Conservation (phyloP, 2,329 filamentous ascomycete genomes). For the Aspergillus oerlinghausenensis region DNA sequence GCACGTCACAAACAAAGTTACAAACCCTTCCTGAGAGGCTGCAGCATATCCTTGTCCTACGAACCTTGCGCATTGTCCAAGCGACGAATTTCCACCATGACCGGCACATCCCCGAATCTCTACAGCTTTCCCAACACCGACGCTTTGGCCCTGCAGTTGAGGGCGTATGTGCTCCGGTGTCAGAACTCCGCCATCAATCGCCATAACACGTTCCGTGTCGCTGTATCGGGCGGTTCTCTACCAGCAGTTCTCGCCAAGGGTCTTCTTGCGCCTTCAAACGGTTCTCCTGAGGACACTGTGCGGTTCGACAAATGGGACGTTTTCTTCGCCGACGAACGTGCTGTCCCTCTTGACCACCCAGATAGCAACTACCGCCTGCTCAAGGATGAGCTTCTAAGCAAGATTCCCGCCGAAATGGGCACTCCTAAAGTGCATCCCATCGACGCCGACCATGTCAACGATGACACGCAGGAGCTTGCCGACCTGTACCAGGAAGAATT, state of each 20-base stretch:
- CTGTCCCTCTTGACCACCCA: slow-evolving; percentile 81
- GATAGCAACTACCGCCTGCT: slow-evolving; percentile 93
- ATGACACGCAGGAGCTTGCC: slow-evolving; percentile 85
- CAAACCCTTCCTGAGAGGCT: background rate
- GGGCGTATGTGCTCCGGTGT: slow-evolving; percentile 73
- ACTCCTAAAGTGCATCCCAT: slow-evolving; percentile 75
- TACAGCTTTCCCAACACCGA: slow-evolving; percentile 71
- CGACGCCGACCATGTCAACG: slow-evolving; percentile 60
- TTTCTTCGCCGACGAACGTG: slow-evolving; percentile 97
- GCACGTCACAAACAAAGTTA: background rate
- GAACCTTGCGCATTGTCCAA: slow-evolving; percentile 1
- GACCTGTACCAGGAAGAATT: slow-evolving; percentile 89
- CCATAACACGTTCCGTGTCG: slow-evolving; percentile 83
- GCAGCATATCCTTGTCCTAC: background rate
- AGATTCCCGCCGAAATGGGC: slow-evolving; percentile 66
- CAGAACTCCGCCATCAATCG: slow-evolving; percentile 76
- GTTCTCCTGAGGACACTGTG: slow-evolving; percentile 56
- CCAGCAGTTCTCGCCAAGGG: slow-evolving; percentile 83
- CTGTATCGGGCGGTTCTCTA: slow-evolving; percentile 88
- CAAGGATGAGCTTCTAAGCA: slow-evolving; percentile 81
- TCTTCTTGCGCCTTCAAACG: slow-evolving; percentile 58
- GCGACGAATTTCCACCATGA: slow-evolving; percentile 28
- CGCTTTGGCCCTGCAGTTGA: slow-evolving; percentile 70
- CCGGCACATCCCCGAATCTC: slow-evolving; percentile 53
- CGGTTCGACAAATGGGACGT: slow-evolving; percentile 90